These are phyloP conservation scores for Pinus tabuliformis DNA, from an alignment of 75 land plant species.

Conservation along the genomic window DNA sequence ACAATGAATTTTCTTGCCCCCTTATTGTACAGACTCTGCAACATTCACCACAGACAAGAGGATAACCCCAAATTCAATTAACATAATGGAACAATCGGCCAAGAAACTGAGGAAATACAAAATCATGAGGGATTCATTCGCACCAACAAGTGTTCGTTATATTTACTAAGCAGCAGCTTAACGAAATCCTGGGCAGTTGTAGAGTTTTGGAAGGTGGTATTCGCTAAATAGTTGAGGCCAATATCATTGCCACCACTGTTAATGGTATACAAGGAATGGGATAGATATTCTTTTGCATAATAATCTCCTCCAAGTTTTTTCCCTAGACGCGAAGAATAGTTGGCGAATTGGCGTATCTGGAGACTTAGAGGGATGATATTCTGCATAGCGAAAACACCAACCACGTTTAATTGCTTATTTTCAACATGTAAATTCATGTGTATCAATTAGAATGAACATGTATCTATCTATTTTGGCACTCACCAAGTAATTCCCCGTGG, in stretches of 20 bases:
- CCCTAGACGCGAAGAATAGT: not conserved
- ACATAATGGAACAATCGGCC: not conserved
- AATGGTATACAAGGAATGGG: conserved; percentile 17
- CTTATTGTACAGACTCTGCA: not conserved
- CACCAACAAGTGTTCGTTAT: not conserved
- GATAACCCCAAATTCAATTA: not conserved
- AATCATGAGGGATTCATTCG: too few species aligned
- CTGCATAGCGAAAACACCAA: not conserved
- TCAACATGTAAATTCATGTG: too few species aligned
- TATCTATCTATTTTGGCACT: not conserved
- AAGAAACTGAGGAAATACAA: not conserved
- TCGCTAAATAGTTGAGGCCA: conserved; percentile 27
- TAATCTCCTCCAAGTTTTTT: not conserved
- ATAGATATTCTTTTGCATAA: not conserved
- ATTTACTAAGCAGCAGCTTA: not conserved
- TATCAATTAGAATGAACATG: not conserved
- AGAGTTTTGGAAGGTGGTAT: conserved; percentile 3
- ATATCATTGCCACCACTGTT: conserved; percentile 36
- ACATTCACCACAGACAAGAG: not conserved
- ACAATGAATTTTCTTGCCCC: not conserved
- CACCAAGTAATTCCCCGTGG: conserved; percentile 19
- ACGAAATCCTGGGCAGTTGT: not conserved
- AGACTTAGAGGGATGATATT: not conserved
- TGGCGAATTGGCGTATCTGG: not conserved
- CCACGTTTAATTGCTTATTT: not conserved